phyloP scores from a whole-genome alignment of 371 early-diverging fungal species.

The Haplosporangium sp. region DNA sequence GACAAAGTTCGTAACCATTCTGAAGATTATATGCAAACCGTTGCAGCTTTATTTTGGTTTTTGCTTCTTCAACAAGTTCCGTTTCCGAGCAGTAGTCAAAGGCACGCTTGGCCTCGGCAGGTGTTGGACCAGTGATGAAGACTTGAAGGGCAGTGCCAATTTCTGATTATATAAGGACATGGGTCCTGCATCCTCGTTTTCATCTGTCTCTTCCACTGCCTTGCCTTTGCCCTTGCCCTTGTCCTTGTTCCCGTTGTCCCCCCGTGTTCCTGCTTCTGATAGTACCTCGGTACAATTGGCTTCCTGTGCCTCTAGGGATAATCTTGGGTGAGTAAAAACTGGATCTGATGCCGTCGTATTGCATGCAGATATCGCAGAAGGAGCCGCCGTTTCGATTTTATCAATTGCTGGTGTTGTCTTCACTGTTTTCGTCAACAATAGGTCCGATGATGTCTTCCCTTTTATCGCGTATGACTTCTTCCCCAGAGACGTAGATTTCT shows the following conservation, averaged over 20 bases:
- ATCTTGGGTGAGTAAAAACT: no score
- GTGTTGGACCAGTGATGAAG: not conserved
- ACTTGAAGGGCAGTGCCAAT: not conserved
- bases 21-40: not conserved
- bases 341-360: no score
- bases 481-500: no score
- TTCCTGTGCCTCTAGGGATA: no score
- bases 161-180: not conserved
- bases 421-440: no score
- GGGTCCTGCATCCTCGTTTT: conserved; percentile 1
- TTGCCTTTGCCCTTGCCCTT: conserved; percentile 10
- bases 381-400: no score
- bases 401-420: no score
- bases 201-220: conserved; percentile 9
- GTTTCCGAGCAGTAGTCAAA: conserved; percentile 24
- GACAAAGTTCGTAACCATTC: not conserved
- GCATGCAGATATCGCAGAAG: no score
- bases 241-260: not conserved
- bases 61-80: conserved; percentile 24
- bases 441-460: no score
- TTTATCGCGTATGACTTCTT: no score
- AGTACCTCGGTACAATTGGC: not conserved
- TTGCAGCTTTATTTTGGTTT: not conserved
- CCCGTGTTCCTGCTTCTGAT: not conserved
- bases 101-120: not conserved